Conservation (phyloP, 1,284 basidiomycete species). For the Nidula niveotomentosa region DNA sequence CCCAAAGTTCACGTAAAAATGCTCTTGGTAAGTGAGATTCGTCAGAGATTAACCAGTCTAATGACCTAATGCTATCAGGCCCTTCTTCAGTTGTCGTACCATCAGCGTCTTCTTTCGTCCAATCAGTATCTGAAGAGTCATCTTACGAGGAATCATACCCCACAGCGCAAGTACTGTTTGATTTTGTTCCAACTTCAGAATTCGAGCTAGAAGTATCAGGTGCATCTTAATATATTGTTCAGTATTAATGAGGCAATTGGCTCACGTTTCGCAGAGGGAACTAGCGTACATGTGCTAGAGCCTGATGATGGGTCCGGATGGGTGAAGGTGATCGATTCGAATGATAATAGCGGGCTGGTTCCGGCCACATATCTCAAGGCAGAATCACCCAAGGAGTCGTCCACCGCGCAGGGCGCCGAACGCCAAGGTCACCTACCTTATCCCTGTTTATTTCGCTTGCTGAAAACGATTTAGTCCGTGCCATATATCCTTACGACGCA, state of each 20-base stretch:
- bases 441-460: too few species aligned
- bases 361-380: slow-evolving; percentile 74
- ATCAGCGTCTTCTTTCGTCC: slow-evolving; percentile 56
- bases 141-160: slow-evolving; percentile 40
- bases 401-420: background rate
- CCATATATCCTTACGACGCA: slow-evolving; percentile 68
- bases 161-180: slow-evolving; percentile 65
- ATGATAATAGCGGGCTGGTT: slow-evolving; percentile 67
- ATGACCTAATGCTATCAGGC: background rate
- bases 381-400: slow-evolving; percentile 8
- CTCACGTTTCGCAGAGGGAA: slow-evolving; percentile 47
- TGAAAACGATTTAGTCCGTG: slow-evolving; percentile 49
- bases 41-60: background rate
- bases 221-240: slow-evolving; percentile 15
- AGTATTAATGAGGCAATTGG: too few species aligned
- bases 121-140: slow-evolving; percentile 31
- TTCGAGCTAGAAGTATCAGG: slow-evolving; percentile 72
- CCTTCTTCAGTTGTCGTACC: slow-evolving; percentile 25
- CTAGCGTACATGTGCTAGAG: slow-evolving; percentile 61
- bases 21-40: slow-evolving; percentile 18
- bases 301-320: slow-evolving; percentile 83
- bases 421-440: background rate
- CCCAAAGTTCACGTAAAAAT: slow-evolving; percentile 16
- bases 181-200: slow-evolving; percentile 70
- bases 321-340: slow-evolving; percentile 69